These are phyloP conservation scores for Penicillium frequentans DNA, from an alignment of 2,329 filamentous ascomycete genomes.

Conservation along the genomic window DNA sequence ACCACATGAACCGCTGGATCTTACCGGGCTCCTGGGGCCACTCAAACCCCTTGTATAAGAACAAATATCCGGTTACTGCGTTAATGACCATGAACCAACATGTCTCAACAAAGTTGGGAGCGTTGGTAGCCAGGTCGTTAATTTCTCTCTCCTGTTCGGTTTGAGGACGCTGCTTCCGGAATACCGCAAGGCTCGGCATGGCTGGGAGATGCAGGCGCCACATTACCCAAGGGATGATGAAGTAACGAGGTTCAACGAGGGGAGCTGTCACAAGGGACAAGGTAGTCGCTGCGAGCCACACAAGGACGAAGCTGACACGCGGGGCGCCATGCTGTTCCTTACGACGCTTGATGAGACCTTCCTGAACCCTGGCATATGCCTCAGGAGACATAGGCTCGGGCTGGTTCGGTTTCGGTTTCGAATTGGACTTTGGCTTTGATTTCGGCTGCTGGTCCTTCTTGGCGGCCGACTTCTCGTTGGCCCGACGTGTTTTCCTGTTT, in stretches of 20 bases:
- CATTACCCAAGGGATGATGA: conserved; percentile 91
- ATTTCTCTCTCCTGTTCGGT: conserved; percentile 25
- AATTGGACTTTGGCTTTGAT: conserved; percentile 9
- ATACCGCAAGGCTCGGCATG: conserved; percentile 33
- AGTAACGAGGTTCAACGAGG: conserved; percentile 92
- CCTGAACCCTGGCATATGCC: conserved; percentile 29
- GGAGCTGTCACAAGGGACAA: conserved; percentile 85
- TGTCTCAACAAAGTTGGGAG: conserved; percentile 51
- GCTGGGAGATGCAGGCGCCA: conserved; percentile 78
- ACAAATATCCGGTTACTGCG: conserved; percentile 53
- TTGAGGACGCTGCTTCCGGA: conserved; percentile 26
- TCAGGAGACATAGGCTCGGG: conserved; percentile 27
- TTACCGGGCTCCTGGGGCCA: conserved; percentile 60
- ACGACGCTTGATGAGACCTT: conserved; percentile 32
- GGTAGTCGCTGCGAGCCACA: conserved; percentile 68
- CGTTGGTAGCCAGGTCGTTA: conserved; percentile 27
- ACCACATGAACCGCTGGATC: conserved; percentile 63
- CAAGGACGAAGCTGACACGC: conserved; percentile 54
- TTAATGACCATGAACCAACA: conserved; percentile 59
- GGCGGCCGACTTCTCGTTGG: conserved; percentile 22
- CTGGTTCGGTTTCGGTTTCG: conserved; percentile 11
- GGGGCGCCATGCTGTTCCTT: conserved; percentile 28
- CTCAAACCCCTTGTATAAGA: conserved; percentile 56
- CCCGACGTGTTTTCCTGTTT: conserved; percentile 24
- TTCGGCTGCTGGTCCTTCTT: conserved; percentile 17